Evolutionary conservation across 2,329 filamentous ascomycete genomes (phyloP).

Genomic region (Neonectria sp.): DNA sequence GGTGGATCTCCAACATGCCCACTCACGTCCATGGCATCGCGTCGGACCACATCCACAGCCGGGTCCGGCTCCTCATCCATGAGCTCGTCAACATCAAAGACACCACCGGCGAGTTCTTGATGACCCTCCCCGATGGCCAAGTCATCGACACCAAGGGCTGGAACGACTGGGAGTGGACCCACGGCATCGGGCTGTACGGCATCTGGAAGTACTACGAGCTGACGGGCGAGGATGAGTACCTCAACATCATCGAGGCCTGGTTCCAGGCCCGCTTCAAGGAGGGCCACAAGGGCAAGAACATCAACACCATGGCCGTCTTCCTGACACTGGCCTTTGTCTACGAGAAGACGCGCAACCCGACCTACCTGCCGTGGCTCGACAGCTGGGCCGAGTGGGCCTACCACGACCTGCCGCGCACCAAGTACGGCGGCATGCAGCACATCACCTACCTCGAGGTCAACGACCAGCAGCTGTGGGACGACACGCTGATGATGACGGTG

Average conservation of each 20-base stretch:
- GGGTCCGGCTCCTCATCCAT: conserved; percentile 77
- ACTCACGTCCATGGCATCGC: conserved; percentile 61
- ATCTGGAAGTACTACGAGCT: conserved; percentile 87
- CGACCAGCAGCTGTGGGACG: conserved; percentile 85
- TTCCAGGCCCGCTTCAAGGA: conserved; percentile 78
- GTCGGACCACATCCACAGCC: conserved; percentile 63
- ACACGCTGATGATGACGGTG: conserved; percentile 91
- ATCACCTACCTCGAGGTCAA: conserved; percentile 81
- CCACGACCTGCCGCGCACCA: conserved; percentile 80
- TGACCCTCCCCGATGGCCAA: conserved; percentile 79
- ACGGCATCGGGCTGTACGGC: conserved; percentile 85
- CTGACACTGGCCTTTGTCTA: conserved; percentile 84
- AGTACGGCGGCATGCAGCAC: conserved; percentile 81
- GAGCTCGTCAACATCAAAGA: conserved; percentile 86
- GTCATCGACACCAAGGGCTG: conserved; percentile 89
- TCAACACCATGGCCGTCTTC: conserved; percentile 88
- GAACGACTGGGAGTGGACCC: conserved; percentile 88
- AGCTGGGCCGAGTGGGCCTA: conserved; percentile 88
- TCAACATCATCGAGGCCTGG: conserved; percentile 81
- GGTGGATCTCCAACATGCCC: conserved; percentile 46
- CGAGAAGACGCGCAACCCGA: conserved; percentile 78
- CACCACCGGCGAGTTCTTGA: conserved; percentile 79
- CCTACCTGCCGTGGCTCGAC: conserved; percentile 84
- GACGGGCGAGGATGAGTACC: conserved; percentile 72
- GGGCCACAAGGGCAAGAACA: conserved; percentile 85